Evolutionary conservation across 495 filamentous ascomycete genomes (phyloP).

Genomic region (Parachaetomium inaequale): DNA sequence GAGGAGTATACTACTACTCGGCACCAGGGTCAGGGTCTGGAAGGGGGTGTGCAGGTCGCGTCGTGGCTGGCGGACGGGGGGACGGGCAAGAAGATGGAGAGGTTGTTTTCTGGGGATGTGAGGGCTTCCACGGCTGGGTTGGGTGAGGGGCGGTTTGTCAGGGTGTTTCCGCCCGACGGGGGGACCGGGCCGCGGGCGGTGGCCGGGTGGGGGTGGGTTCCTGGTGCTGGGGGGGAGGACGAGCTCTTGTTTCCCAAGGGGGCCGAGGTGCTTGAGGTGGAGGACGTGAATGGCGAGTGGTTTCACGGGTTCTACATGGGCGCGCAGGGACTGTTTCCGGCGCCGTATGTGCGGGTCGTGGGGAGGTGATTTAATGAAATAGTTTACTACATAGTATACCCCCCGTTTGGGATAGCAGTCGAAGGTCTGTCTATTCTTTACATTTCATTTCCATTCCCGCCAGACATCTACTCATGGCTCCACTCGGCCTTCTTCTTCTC

Average conservation of each 20-base stretch:
- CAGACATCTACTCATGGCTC: slow-evolving; percentile 62
- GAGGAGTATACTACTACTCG: slow-evolving; percentile 34
- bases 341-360: slow-evolving; percentile 56
- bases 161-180: slow-evolving; percentile 65
- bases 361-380: slow-evolving; percentile 4
- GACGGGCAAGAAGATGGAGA: slow-evolving; percentile 25
- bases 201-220: slow-evolving; percentile 72
- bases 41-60: slow-evolving; percentile 20
- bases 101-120: slow-evolving; percentile 34
- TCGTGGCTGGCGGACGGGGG: slow-evolving; percentile 12
- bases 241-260: slow-evolving; percentile 80
- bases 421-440: neutral
- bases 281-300: slow-evolving; percentile 86
- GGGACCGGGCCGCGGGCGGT: slow-evolving; percentile 59
- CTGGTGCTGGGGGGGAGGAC: slow-evolving; percentile 54
- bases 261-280: slow-evolving; percentile 74
- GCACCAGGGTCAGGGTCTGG: too few relatives aligned
- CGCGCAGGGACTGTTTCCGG: slow-evolving; percentile 69
- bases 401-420: neutral
- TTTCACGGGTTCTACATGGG: slow-evolving; percentile 77
- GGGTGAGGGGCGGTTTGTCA: neutral
- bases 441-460: neutral
- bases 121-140: slow-evolving; percentile 26
- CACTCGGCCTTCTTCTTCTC: slow-evolving; percentile 94
- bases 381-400: neutral